Percentiles rank a stretch among this genome's conserved stretches.
These are phyloP conservation scores for Ceriops zippeliana DNA, from an alignment of 345 rosid species.

Conservation along the genomic window DNA sequence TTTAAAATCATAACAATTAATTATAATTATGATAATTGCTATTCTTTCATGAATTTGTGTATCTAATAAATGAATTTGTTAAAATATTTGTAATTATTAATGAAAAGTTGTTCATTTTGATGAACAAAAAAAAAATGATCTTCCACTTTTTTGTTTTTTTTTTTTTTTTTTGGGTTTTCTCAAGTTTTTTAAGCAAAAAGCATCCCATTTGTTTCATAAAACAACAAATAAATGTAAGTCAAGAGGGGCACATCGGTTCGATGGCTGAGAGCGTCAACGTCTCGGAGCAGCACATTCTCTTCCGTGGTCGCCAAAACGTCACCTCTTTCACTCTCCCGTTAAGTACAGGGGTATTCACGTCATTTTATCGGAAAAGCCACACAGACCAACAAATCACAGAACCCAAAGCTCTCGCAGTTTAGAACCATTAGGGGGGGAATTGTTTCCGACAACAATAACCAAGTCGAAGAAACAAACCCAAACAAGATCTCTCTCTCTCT, in stretches of 20 bases:
- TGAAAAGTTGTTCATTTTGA: too few species aligned
- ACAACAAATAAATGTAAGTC: neutral
- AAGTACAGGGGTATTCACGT: neutral
- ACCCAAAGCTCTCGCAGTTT: neutral
- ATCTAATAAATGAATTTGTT: too few species aligned
- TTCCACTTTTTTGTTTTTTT: too few species aligned
- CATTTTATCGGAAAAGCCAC: neutral
- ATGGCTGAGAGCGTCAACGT: conserved; percentile 18
- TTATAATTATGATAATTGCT: too few species aligned
- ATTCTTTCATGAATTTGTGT: too few species aligned
- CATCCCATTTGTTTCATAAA: too few species aligned
- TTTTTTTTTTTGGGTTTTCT: too few species aligned
- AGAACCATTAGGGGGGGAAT: neutral
- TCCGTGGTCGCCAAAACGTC: neutral
- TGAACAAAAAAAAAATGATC: too few species aligned
- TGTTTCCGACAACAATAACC: neutral
- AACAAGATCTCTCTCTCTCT: neutral
- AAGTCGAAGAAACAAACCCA: neutral
- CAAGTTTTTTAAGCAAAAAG: too few species aligned
- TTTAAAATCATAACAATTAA: too few species aligned
- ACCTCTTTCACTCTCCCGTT: neutral
- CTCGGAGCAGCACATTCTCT: conserved; percentile 4
- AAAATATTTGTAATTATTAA: too few species aligned
- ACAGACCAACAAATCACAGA: neutral
- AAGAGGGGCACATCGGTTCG: neutral